A percentile compares a stretch with the other conserved stretches of the same genome.
These are phyloP conservation scores for Globomyces pollinis-pini DNA, from an alignment of 192 early-diverging fungal genomes.

Conservation along the genomic window DNA sequence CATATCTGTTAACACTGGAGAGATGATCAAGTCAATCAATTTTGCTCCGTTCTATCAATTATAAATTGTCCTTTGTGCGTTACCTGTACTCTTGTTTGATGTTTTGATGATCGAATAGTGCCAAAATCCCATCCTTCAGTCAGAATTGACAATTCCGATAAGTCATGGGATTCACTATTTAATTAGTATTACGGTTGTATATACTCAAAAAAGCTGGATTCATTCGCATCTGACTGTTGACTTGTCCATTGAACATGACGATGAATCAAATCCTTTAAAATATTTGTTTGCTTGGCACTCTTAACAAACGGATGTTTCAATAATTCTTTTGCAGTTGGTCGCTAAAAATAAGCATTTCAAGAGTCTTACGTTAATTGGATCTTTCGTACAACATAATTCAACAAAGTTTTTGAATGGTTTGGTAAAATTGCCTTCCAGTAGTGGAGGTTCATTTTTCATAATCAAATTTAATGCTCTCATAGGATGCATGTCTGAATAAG, in stretches of 20 bases:
- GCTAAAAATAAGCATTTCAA: slow-evolving; percentile 28
- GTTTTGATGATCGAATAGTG: neutral
- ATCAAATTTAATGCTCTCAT: slow-evolving; percentile 91
- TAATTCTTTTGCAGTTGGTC: slow-evolving; percentile 76
- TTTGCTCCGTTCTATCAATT: too few relatives aligned
- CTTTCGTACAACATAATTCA: slow-evolving; percentile 73
- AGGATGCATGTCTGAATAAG: slow-evolving; percentile 83
- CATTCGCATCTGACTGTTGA: slow-evolving; percentile 1
- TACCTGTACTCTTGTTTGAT: too few relatives aligned
- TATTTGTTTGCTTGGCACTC: slow-evolving; percentile 64
- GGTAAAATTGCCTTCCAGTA: slow-evolving; percentile 65
- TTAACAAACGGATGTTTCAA: slow-evolving; percentile 75
- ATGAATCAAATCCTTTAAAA: slow-evolving; percentile 72
- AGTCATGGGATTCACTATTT: slow-evolving; percentile 2
- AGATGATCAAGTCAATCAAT: too few relatives aligned
- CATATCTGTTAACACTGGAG: too few relatives aligned
- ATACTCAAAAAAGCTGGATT: neutral
- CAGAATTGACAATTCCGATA: neutral
- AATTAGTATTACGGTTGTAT: neutral
- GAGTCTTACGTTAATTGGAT: slow-evolving; percentile 64
- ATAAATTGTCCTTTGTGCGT: too few relatives aligned
- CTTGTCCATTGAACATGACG: slow-evolving; percentile 61
- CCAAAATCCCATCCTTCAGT: neutral
- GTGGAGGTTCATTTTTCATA: slow-evolving; percentile 82
- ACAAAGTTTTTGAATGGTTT: slow-evolving; percentile 89